Evolutionary conservation across 2,329 filamentous ascomycete species (phyloP), one percentile per base, ranked within the genome.

Genomic region (Diaporthe australafricana): DNA sequence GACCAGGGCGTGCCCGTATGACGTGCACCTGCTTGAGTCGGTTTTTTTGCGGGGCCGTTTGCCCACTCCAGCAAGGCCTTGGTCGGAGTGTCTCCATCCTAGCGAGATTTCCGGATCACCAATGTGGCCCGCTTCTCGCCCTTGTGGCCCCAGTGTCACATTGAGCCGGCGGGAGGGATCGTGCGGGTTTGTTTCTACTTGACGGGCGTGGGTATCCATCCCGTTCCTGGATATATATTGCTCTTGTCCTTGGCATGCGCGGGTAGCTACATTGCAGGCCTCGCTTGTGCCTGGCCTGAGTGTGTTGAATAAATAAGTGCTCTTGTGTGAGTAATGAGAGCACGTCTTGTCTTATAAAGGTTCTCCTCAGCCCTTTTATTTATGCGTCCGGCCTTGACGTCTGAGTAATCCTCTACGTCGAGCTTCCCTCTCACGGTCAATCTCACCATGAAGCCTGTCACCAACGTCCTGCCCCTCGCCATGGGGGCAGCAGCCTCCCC

Each of bases 101-200:
- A 65, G 60, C 45, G 60, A 65, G 60, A 65, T 65, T 50, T 65
- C 60, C 60, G 60, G 60, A 50, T 50, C 60, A 42, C 42, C 60
- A 65, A 50, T 11, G 12, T 38, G 60, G 60, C 60, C 60, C 60
- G 45, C 60, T 38, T 50, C 32, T 40, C 47, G 45, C 30, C 45
- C 60, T 42, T 50, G 60, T 14, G 5, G 40, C 56, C 57, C 57
- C 40, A 47, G 56, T 62, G 57, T 65, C 42, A 20, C 45, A 65
- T 65, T 65, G 60, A 45, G 45, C 60, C 60, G 45, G 45, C 45
- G 45, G 60, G 42, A 65, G 45, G 30, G 27, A 65, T 50, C 45
- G 60, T n/a, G 45, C 60, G 30, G 5, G 45, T 38, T 38, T 45
- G 60, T 65, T 65, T 65, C 60, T 65, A 50, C 48, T 45, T 65